Evolutionary conservation across 2,329 filamentous ascomycete genomes (phyloP), one percentile per base, ranked within the genome.

Genomic region (Colletotrichum sp.): DNA sequence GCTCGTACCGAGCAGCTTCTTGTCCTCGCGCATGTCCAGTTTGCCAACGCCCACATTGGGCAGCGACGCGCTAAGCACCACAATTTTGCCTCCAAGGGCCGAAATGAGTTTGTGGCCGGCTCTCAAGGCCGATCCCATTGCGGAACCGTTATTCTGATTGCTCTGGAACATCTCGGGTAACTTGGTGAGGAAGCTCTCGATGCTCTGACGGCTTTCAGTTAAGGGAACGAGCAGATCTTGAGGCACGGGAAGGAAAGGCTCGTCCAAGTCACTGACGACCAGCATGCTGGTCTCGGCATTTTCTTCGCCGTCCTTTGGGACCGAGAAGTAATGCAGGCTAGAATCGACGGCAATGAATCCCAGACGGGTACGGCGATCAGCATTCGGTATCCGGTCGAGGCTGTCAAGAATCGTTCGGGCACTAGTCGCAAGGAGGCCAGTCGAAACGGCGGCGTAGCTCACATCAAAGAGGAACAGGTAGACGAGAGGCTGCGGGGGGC

Each of bases 391-490:
- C 86, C 96, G 91, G 86, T 98, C 96, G 72, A 99, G 90, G 82
- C 96, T 98, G 85, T 99, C 97, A 82, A 98, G 89, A 80, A 99
- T 98, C 78, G 96, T 98, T 80, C 97, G 92, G 73, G 97, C 96
- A 77, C 94, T 95, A 12, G 97, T 99, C 66, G 97, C 97, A 76
- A 99, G 89, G 36, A 99, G 92, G 65, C 97, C 97, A 78, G 94
- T 98, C 18, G 95, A 96, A 18, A 98, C 95, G 36, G 96, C 93
- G 15, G 95, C 93, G 81, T 96, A 98, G 89, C 95, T 98, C 78
- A 98, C 96, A 81, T 98, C 96, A 82, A 99, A 95, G 80, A 98
- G 89, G 90, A 99, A 99, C 16, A 98, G 91, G 84, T 99, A 99
- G 52, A 98, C 96, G 52, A 99, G 89, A 52, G 97, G 97, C 86